These are phyloP conservation scores for Ceratocystis huliohia DNA, from an alignment of 2,329 filamentous ascomycete genomes.

Conservation along the genomic window DNA sequence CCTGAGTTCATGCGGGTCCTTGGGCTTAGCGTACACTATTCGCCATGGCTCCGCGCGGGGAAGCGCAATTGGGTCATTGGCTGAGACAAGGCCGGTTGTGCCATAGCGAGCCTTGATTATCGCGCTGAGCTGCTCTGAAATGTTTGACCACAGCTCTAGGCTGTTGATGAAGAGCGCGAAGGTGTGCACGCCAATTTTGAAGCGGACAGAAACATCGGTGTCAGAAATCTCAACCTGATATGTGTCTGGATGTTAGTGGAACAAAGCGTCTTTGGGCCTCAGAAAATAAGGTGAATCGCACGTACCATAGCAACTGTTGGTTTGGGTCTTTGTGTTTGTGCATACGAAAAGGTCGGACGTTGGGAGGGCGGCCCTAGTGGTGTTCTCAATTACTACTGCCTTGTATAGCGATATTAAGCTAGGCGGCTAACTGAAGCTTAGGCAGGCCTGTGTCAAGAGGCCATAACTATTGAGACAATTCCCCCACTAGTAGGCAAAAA, in stretches of 20 bases:
- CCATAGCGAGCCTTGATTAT: conserved; percentile 47
- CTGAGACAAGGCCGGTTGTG: conserved; percentile 34
- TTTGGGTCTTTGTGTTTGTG: neutral
- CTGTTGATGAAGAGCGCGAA: conserved; percentile 55
- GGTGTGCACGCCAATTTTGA: conserved; percentile 61
- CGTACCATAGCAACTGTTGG: conserved; percentile 1
- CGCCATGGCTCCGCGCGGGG: conserved; percentile 28
- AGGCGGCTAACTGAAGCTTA: neutral
- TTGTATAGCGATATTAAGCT: no score
- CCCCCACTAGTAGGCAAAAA: no score
- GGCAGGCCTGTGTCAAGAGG: neutral
- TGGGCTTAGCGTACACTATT: conserved; percentile 38
- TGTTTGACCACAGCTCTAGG: conserved; percentile 41
- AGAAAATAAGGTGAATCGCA: no score
- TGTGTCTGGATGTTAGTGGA: no score
- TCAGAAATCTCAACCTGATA: neutral
- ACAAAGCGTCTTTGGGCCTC: neutral
- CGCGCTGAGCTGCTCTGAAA: conserved; percentile 46
- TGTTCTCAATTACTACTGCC: no score
- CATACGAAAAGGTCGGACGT: neutral
- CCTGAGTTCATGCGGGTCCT: conserved; percentile 33
- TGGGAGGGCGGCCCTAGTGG: no score
- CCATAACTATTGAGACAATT: neutral
- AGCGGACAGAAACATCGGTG: conserved; percentile 50
- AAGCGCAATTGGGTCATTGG: conserved; percentile 29